These are phyloP conservation scores for Saccharomyces hybrid DNA, from an alignment of 1,139 yeast species.

Conservation along the genomic window DNA sequence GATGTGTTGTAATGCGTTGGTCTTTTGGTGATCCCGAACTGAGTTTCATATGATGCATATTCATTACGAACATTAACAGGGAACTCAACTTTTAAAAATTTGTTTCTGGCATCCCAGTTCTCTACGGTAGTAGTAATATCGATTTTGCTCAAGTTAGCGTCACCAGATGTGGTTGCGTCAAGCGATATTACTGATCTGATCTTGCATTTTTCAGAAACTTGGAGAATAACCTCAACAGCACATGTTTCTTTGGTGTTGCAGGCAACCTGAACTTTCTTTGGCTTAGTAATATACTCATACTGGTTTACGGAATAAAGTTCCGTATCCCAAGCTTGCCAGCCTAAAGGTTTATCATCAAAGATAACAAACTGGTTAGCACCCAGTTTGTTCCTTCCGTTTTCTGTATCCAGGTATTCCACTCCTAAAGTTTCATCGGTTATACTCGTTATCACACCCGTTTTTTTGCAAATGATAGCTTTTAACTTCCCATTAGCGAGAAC, in stretches of 20 bases:
- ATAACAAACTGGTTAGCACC: constrained; percentile 77
- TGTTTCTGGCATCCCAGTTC: constrained; percentile 77
- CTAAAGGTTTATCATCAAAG: constrained; percentile 83
- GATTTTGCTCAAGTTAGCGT: constrained; percentile 33
- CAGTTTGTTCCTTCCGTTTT: constrained; percentile 39
- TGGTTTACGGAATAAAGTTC: constrained; percentile 78
- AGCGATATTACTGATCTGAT: constrained; percentile 67
- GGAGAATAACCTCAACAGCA: constrained; percentile 45
- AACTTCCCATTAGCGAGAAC: constrained; percentile 53
- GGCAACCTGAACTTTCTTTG: constrained; percentile 25
- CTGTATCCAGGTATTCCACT: constrained; percentile 60
- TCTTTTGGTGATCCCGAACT: constrained; percentile 81
- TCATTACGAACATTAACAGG: constrained; percentile 78
- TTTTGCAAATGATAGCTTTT: constrained; percentile 47
- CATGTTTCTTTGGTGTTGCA: constrained; percentile 49
- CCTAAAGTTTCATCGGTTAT: constrained; percentile 52
- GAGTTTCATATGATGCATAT: constrained; percentile 82
- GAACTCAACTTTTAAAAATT: constrained; percentile 88
- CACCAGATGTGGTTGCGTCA: constrained; percentile 41
- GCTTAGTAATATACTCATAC: constrained; percentile 43
- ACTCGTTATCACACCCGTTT: constrained; percentile 58
- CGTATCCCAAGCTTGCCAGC: constrained; percentile 97
- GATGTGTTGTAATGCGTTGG: constrained; percentile 92
- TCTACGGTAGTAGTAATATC: constrained; percentile 60
- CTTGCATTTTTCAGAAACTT: constrained; percentile 37